Base-by-base conservation (phyloP, 163 green algal genomes). In the Volvox carteri region DNA sequence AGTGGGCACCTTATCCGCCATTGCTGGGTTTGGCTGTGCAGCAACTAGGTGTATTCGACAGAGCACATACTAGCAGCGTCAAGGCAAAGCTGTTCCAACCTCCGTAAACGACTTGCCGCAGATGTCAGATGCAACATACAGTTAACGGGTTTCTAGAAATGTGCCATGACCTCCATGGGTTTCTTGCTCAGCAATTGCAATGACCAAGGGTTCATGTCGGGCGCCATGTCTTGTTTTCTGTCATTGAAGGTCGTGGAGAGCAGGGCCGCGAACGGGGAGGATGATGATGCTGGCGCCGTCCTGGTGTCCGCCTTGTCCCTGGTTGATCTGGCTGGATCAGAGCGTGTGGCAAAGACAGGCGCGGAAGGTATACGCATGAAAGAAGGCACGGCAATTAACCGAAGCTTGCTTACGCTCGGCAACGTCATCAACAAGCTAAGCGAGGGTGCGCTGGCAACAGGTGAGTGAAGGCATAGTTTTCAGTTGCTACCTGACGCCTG, bases 321-420 rank as follows among this genome's bases (percentile, higher is more conserved):
- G 50, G 98, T 99, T 0, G 98, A 99, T 78, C 90, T 99, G 42
- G 98, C 98, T 0, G 97, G 97, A 62, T 95, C 78, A 30, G 97
- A 99, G 93, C 95, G 97, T 50, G 93, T 98, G 16, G 91, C 93
- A 70, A 99, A 99, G 91, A 99, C 97, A 23, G 96, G 98, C 25
- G 97, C 98, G 1, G 97, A 99, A 91, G 98, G 98, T 30, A 91
- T 97, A 44, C 95, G 98, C 58, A 96, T 97, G 92, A 99, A 99
- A 91, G 98, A 99, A 92, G 98, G 97, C 67, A 96, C 95, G 14
- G 94, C 95, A 42, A 99, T 99, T 95, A 99, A 99, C 95, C 99
- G 99, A 90, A 97, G 91, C 78, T 91, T 99, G 65, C 95, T 99
- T 19, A 98, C 95, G 7, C 95, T 99, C 33, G 98, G 98, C 58